Conservation (phyloP, 495 filamentous ascomycete genomes). For the Gamarada debralockiae region DNA sequence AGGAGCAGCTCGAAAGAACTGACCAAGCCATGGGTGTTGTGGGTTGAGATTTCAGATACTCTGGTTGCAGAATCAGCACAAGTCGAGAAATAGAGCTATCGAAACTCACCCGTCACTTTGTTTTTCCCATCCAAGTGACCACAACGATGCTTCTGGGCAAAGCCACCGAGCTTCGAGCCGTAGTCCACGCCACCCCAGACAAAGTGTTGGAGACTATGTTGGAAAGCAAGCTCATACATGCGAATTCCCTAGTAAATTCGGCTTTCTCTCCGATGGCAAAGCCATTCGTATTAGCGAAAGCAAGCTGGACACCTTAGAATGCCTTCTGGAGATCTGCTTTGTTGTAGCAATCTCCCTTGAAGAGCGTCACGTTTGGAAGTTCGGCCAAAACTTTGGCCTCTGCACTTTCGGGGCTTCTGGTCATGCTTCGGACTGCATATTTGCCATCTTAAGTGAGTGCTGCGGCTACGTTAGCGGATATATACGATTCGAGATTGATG, state of each 20-base stretch:
- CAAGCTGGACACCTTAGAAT: constrained; percentile 30
- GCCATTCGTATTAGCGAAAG: constrained; percentile 38
- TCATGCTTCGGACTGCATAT: constrained; percentile 43
- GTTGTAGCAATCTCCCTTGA: constrained; percentile 29
- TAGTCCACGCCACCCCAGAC: constrained; percentile 32
- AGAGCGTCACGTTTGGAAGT: constrained; percentile 30
- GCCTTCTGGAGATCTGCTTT: constrained; percentile 29
- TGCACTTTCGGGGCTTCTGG: constrained; percentile 33
- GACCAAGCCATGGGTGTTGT: constrained; percentile 29
- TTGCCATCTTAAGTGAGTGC: constrained; percentile 11
- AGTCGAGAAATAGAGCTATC: not conserved
- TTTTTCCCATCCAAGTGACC: constrained; percentile 39
- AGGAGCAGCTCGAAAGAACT: constrained; percentile 26
- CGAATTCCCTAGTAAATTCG: constrained; percentile 39
- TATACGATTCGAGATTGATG: not conserved
- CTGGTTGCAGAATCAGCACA: not conserved
- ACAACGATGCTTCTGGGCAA: constrained; percentile 29
- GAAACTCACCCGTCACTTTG: constrained; percentile 21
- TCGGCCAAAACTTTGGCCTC: constrained; percentile 35
- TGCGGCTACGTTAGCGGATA: not conserved
- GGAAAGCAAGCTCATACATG: constrained; percentile 36
- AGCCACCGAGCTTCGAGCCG: constrained; percentile 27
- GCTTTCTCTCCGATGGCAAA: constrained; percentile 33
- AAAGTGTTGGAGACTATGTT: constrained; percentile 32
- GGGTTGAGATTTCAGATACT: constrained; percentile 25